phyloP scores from a whole-genome alignment of 192 early-diverging fungal genomes.

The Umbelopsis isabellina region DNA sequence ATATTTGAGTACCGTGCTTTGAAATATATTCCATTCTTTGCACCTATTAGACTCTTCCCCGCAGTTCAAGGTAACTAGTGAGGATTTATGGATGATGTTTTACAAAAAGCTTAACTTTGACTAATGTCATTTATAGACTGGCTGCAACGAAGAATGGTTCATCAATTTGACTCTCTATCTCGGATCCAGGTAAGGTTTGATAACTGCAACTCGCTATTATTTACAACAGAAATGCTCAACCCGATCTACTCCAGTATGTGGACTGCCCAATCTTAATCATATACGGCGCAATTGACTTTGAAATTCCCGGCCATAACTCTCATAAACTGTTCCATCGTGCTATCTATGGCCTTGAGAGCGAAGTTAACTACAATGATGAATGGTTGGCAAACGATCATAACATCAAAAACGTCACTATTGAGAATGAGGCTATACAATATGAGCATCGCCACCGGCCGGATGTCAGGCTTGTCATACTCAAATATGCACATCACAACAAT shows the following conservation, averaged over 20 bases:
- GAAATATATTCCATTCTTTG: constrained; percentile 30
- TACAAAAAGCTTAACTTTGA: background rate
- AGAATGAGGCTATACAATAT: constrained; percentile 31
- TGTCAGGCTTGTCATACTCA: constrained; percentile 23
- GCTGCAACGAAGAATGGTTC: constrained; percentile 27
- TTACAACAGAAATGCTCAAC: background rate
- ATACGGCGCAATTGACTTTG: constrained; percentile 34
- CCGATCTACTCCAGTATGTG: constrained; percentile 22
- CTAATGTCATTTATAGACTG: constrained; percentile 24
- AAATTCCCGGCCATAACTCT: constrained; percentile 38
- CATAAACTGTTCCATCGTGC: constrained; percentile 37
- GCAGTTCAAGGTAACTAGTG: constrained; percentile 29
- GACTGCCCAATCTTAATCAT: constrained; percentile 34
- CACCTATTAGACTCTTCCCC: constrained; percentile 28
- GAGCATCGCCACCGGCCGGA: background rate
- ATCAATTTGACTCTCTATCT: constrained; percentile 40
- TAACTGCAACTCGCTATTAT: background rate
- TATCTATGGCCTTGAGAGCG: constrained; percentile 16
- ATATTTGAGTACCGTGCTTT: constrained; percentile 43
- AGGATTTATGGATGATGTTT: background rate
- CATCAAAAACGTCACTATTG: constrained; percentile 18
- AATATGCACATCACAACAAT: constrained; percentile 40
- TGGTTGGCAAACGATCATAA: constrained; percentile 24
- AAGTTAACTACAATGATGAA: background rate
- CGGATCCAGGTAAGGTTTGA: constrained; percentile 32